Evolutionary conservation across 2,329 filamentous ascomycete genomes (phyloP).

Genomic region (Colletotrichum sp.): DNA sequence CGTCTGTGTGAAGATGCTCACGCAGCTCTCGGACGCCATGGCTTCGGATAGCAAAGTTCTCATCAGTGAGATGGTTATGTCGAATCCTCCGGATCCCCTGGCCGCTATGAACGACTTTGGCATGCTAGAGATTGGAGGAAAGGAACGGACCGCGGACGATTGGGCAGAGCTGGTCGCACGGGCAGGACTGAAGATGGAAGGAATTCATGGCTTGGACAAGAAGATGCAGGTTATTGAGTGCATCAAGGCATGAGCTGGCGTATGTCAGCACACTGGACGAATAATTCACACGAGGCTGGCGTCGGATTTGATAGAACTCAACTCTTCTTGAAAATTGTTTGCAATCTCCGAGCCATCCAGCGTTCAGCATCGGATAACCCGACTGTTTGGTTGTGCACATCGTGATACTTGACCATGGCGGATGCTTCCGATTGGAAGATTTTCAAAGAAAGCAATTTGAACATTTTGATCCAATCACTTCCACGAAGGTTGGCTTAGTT

Average conservation of each 20-base stretch:
- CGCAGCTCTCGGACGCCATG: slow-evolving; percentile 32
- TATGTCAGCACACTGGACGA: background rate
- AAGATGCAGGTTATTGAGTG: slow-evolving; percentile 16
- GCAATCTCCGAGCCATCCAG: background rate
- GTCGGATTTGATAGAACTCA: background rate
- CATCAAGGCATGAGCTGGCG: background rate
- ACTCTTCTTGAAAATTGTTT: background rate
- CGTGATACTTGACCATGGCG: background rate
- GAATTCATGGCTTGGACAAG: slow-evolving; percentile 20
- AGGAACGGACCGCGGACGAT: slow-evolving; percentile 30
- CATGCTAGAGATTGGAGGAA: slow-evolving; percentile 35
- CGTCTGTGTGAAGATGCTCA: slow-evolving; percentile 33
- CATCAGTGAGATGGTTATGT: slow-evolving; percentile 34
- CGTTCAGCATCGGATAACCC: background rate
- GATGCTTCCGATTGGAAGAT: background rate
- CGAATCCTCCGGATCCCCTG: slow-evolving; percentile 26
- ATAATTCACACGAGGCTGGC: background rate
- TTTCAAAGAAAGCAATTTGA: background rate
- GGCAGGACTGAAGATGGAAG: slow-evolving; percentile 31
- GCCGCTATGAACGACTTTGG: slow-evolving; percentile 30
- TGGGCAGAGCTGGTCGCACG: slow-evolving; percentile 26
- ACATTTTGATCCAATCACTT: background rate
- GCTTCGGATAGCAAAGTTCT: slow-evolving; percentile 35
- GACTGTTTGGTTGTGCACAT: background rate
- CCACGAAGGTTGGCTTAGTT: background rate